Base-by-base conservation (phyloP, 1,139 yeast genomes). In the Saccharomyces pastorianus region DNA sequence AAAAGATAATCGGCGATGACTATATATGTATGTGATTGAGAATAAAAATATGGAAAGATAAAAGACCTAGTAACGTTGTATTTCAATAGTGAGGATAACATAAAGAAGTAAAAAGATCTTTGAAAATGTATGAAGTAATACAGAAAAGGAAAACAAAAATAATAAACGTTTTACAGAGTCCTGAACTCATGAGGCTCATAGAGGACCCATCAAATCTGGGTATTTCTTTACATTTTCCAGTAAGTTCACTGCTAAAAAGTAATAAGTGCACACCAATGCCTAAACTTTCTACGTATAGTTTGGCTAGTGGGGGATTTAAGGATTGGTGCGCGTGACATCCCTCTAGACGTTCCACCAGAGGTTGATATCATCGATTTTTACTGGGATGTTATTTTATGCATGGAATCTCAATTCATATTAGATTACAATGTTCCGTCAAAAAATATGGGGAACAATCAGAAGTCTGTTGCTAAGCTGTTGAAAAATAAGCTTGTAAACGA, bases 301-400 rank as follows among this genome's bases (percentile, higher is more conserved):
- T 54, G 27, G 53, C 61, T 23, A 48, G 32, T 28, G 59, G 51
- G 44, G 66, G 67, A 14, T 65, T 61, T 53, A 56, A 56, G 25
- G 64, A 64, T 57, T 67, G 70, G 70, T 59, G 52, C 58, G 69
- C 70, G 69, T 67, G 68, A 65, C 70, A 63, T 55, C 58, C 56
- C 57, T 47, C 38, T 42, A 25, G 38, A 51, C n/a, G n/a, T 49
- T n/a, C 46, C 29, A 14, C 32, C 47, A 11, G 51, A 51, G 14
- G 42, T 25, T n/a, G 49, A 51, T 8, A 55, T 60, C 29, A 59
- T 61, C 46, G 69, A 68, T 52, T 59, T 66, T 25, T 65, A 65
- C 53, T 68, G 71, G 71, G 68, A 67, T 54, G 55, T 66, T 11
- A 65, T 68, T 6, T 48, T 65, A 44, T 53, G 65, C 2, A 59